These are phyloP conservation scores for Aspergillus carbonarius DNA, from an alignment of 2,329 filamentous ascomycete species.

Conservation along the genomic window DNA sequence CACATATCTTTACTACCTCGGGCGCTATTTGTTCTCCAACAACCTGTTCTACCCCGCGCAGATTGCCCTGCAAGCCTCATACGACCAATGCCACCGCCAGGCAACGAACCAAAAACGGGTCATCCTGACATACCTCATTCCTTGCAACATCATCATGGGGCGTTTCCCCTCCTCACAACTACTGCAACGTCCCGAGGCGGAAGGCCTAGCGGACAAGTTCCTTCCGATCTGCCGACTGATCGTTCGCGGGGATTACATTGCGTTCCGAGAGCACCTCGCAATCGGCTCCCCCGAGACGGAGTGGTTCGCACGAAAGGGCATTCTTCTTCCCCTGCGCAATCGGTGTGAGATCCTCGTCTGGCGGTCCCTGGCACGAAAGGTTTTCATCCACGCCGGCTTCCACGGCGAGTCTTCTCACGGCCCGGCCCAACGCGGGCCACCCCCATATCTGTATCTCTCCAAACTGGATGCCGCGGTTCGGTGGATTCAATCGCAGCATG, in stretches of 20 bases:
- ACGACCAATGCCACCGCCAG: constrained; percentile 67
- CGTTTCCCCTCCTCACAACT: constrained; percentile 71
- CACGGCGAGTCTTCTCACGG: constrained; percentile 51
- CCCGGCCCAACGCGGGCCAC: constrained; percentile 50
- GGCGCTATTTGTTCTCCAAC: constrained; percentile 83
- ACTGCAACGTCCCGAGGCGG: constrained; percentile 69
- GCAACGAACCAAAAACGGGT: constrained; percentile 67
- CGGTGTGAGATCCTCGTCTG: constrained; percentile 79
- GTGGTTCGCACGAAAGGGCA: constrained; percentile 74
- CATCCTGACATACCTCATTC: constrained; percentile 81
- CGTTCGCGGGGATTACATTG: constrained; percentile 68
- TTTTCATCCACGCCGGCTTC: constrained; percentile 76
- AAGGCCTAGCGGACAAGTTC: constrained; percentile 65
- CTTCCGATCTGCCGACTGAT: constrained; percentile 71
- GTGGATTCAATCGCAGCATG: constrained; percentile 57
- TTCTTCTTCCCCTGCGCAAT: constrained; percentile 73
- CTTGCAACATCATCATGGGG: constrained; percentile 79
- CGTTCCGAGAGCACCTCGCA: constrained; percentile 69
- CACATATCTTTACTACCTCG: constrained; percentile 92
- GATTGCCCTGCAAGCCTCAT: constrained; percentile 73
- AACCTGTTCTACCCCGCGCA: constrained; percentile 78
- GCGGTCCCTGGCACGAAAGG: constrained; percentile 75
- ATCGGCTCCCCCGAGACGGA: constrained; percentile 53
- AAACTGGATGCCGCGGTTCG: constrained; percentile 65
- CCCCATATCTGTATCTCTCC: constrained; percentile 72